Evolutionary conservation across 2,329 filamentous ascomycete species (phyloP).

Genomic region (Colletotrichum sansevieriae): DNA sequence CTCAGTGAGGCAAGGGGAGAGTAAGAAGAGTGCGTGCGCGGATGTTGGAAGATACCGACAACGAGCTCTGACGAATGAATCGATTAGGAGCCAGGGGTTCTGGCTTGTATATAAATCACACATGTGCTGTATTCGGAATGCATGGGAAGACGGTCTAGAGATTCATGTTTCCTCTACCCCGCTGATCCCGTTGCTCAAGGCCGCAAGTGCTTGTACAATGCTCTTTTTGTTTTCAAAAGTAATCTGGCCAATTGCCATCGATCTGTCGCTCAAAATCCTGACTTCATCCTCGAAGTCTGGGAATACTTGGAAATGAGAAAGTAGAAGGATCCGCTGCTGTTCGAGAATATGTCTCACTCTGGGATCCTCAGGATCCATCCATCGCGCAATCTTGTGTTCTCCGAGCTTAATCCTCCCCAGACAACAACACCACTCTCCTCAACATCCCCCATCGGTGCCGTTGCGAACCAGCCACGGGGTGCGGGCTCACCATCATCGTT

Average conservation of each 20-base stretch:
- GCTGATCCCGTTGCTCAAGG: neutral
- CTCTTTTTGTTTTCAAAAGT: neutral
- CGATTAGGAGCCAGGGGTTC: constrained; percentile 30
- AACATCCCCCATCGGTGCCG: constrained; percentile 67
- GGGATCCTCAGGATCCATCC: constrained; percentile 74
- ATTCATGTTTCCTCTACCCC: constrained; percentile 19
- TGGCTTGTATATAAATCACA: constrained; percentile 45
- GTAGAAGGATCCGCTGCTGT: neutral
- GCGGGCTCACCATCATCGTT: constrained; percentile 61
- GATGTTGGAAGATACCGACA: constrained; percentile 22
- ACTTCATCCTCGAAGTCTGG: neutral
- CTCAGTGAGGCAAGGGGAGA: constrained; percentile 2
- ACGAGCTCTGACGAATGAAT: constrained; percentile 17
- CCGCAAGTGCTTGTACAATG: constrained; percentile 1
- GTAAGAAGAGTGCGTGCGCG: constrained; percentile 11
- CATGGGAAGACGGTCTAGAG: constrained; percentile 37
- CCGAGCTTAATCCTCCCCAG: constrained; percentile 69
- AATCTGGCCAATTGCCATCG: constrained; percentile 20
- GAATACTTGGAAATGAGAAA: constrained; percentile 6
- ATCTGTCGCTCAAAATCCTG: neutral
- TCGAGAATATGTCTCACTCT: constrained; percentile 19
- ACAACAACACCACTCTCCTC: constrained; percentile 71
- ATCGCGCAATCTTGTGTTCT: constrained; percentile 67
- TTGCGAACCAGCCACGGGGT: constrained; percentile 69
- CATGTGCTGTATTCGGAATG: constrained; percentile 43